phyloP scores from a whole-genome alignment of 176 grass and related monocot genomes.

The Calamus simplicifolius region DNA sequence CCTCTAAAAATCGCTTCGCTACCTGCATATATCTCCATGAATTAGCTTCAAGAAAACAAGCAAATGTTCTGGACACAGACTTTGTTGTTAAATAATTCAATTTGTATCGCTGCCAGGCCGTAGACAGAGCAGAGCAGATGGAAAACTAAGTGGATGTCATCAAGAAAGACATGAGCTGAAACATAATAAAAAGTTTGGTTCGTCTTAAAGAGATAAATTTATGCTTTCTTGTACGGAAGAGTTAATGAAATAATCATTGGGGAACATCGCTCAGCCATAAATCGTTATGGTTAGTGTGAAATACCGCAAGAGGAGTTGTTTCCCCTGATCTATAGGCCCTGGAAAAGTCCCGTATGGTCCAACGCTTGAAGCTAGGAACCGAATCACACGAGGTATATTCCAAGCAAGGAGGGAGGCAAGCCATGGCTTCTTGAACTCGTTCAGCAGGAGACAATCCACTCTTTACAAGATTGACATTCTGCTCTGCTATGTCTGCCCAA shows the following conservation, averaged over 20 bases:
- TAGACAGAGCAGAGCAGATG: no score
- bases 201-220: no score
- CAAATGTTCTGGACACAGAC: no score
- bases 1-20: slow-evolving; percentile 55
- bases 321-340: slow-evolving; percentile 55
- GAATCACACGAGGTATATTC: slow-evolving; percentile 15
- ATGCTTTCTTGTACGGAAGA: no score
- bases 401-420: slow-evolving; percentile 37
- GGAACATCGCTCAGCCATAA: no score
- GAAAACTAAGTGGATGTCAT: no score
- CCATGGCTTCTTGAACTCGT: slow-evolving; percentile 33
- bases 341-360: slow-evolving; percentile 59
- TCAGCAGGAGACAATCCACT: slow-evolving; percentile 32
- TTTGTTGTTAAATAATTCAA: no score
- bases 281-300: neutral
- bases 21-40: slow-evolving; percentile 20
- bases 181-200: no score
- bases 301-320: slow-evolving; percentile 53
- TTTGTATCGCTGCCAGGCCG: no score
- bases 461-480: slow-evolving; percentile 43
- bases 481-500: slow-evolving; percentile 40
- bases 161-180: no score
- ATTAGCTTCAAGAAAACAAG: no score
- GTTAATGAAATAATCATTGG: no score
- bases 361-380: slow-evolving; percentile 22